Conservation (phyloP, 1,284 basidiomycete genomes). For the Exobasidium cylindrosporum region DNA sequence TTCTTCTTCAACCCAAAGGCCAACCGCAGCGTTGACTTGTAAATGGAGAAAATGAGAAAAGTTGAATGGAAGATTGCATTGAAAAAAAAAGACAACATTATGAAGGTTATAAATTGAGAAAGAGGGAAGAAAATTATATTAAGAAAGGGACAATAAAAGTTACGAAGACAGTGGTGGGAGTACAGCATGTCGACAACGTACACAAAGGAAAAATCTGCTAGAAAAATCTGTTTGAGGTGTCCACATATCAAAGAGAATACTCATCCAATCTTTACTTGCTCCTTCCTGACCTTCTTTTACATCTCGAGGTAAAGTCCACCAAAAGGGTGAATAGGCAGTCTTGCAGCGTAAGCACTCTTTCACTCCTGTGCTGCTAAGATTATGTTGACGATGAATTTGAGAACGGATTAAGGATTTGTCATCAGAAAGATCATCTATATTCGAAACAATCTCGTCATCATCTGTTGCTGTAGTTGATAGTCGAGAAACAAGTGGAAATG, state of each 20-base stretch:
- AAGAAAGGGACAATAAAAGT: no score
- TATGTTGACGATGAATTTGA: background rate
- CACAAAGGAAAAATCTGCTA: background rate
- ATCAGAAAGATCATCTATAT: background rate
- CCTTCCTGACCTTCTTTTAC: conserved; percentile 5
- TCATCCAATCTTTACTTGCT: background rate
- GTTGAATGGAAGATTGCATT: no score
- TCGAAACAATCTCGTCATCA: background rate
- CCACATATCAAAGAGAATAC: background rate
- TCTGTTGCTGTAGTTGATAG: background rate
- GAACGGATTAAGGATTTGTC: background rate
- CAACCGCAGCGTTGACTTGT: conserved; percentile 12
- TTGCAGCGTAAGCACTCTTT: conserved; percentile 20
- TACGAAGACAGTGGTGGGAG: background rate
- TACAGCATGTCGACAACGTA: conserved; percentile 8
- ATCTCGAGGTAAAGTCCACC: conserved; percentile 19
- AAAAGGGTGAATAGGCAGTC: conserved; percentile 29
- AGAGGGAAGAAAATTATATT: no score
- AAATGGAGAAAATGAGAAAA: no score
- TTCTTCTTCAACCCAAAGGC: conserved; percentile 25
- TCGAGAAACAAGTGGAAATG: background rate
- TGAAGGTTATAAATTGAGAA: no score
- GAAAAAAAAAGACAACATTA: no score
- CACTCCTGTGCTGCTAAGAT: background rate
- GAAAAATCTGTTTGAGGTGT: background rate